Conservation (phyloP, 306 rosid species). For the Inga laurina region DNA sequence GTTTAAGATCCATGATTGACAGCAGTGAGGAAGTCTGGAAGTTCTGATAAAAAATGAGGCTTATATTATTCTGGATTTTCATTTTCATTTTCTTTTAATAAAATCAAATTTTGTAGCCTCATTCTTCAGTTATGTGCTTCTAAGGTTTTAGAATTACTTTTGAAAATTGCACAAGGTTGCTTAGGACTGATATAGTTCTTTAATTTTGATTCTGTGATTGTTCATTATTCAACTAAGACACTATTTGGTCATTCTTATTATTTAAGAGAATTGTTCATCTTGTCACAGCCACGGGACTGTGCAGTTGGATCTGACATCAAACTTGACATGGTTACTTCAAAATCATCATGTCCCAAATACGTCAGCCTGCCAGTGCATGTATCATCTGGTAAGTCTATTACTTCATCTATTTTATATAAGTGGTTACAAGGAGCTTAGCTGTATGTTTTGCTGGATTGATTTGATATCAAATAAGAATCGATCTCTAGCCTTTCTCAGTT, state of each 20-base stretch:
- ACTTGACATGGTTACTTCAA: slow-evolving; percentile 49
- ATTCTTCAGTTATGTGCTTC: not conserved
- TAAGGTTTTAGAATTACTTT: not conserved
- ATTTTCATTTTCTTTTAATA: not conserved
- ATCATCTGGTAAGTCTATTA: slow-evolving; percentile 46
- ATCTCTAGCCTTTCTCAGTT: slow-evolving; percentile 1
- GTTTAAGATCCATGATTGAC: not conserved
- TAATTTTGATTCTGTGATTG: slow-evolving; percentile 7
- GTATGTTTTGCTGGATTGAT: slow-evolving; percentile 10
- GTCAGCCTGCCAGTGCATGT: slow-evolving; percentile 67
- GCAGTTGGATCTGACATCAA: slow-evolving; percentile 37
- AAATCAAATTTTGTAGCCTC: not conserved
- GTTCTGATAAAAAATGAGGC: not conserved
- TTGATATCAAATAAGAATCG: not conserved
- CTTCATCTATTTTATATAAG: slow-evolving; percentile 11
- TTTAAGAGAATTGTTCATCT: not conserved
- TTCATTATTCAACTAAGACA: slow-evolving; percentile 16
- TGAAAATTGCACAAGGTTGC: not conserved
- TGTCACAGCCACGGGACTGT: slow-evolving; percentile 87
- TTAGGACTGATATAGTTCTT: not conserved
- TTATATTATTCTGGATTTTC: not conserved
- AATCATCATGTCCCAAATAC: slow-evolving; percentile 70
- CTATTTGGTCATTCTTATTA: not conserved
- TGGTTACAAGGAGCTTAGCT: slow-evolving; percentile 8
- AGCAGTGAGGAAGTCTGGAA: slow-evolving; percentile 15